Conservation (phyloP, 2,329 filamentous ascomycete species). For the Colletotrichum gigasporum region DNA sequence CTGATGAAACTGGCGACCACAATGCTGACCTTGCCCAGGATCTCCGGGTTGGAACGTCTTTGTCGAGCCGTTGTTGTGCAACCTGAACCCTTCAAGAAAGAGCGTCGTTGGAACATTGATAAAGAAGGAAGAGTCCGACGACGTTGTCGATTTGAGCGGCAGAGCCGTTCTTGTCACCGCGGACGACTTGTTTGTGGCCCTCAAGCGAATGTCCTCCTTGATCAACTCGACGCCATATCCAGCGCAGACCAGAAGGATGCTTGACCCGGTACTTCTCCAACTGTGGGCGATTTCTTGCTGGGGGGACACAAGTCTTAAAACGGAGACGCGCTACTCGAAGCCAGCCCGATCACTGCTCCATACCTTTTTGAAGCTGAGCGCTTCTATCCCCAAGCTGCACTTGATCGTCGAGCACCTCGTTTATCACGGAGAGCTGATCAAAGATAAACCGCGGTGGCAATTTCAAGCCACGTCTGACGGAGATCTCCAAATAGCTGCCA, state of each 20-base stretch:
- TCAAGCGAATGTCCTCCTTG: constrained; percentile 65
- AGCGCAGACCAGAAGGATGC: constrained; percentile 69
- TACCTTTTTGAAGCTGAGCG: constrained; percentile 66
- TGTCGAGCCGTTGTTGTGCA: constrained; percentile 64
- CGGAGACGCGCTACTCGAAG: constrained; percentile 50
- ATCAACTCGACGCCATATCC: constrained; percentile 73
- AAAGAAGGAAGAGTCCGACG: constrained; percentile 37
- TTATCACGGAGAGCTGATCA: constrained; percentile 57
- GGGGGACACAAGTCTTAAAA: constrained; percentile 43
- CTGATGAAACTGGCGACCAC: neutral
- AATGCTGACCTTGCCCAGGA: constrained; percentile 45
- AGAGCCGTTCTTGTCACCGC: constrained; percentile 56
- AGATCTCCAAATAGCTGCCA: constrained; percentile 60
- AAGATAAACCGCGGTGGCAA: constrained; percentile 55
- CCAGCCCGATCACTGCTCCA: constrained; percentile 62
- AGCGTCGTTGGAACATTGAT: constrained; percentile 33
- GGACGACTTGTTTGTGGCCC: constrained; percentile 56
- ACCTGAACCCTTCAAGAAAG: constrained; percentile 55
- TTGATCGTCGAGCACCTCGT: constrained; percentile 63
- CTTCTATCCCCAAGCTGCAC: constrained; percentile 58
- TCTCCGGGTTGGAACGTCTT: constrained; percentile 70
- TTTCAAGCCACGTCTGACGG: constrained; percentile 57
- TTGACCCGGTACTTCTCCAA: constrained; percentile 66
- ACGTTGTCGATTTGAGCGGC: constrained; percentile 56
- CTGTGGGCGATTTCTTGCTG: constrained; percentile 72